Evolutionary conservation across 2,329 filamentous ascomycete species (phyloP).

Genomic region (Phyllosticta citribraziliensis): DNA sequence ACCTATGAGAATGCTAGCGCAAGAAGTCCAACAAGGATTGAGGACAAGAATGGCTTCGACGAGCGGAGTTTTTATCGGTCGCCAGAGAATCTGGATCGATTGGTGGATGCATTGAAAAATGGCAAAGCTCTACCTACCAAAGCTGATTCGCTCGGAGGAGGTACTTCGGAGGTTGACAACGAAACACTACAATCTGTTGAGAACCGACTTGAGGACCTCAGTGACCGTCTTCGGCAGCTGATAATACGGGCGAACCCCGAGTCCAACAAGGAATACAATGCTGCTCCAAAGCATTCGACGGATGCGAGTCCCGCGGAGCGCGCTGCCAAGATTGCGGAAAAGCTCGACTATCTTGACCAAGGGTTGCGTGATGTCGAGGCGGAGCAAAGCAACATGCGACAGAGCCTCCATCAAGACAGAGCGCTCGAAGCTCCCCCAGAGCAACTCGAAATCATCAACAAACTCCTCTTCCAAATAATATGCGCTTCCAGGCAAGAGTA

Average conservation of each 20-base stretch:
- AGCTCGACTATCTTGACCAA: constrained; percentile 63
- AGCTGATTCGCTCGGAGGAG: constrained; percentile 1
- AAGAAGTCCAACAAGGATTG: constrained; percentile 35
- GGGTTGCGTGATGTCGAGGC: constrained; percentile 52
- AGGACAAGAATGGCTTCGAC: constrained; percentile 59
- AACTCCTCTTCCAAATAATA: constrained; percentile 45
- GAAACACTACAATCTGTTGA: constrained; percentile 37
- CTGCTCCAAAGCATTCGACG: constrained; percentile 18
- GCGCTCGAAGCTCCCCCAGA: constrained; percentile 28
- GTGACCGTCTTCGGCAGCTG: constrained; percentile 55
- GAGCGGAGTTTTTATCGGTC: constrained; percentile 64
- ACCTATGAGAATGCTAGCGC: constrained; percentile 48
- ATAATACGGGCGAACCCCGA: constrained; percentile 55
- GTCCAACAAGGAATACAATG: constrained; percentile 22
- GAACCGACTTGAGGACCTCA: constrained; percentile 57
- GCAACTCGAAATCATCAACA: constrained; percentile 44
- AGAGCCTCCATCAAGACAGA: constrained; percentile 12
- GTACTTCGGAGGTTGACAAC: constrained; percentile 17
- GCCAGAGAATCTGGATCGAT: constrained; percentile 53
- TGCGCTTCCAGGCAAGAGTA: constrained; percentile 40
- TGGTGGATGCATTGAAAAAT: constrained; percentile 29
- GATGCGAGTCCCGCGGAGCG: constrained; percentile 11
- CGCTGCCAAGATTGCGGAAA: constrained; percentile 34
- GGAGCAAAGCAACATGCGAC: constrained; percentile 37
- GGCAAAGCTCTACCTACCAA: constrained; percentile 18